A percentile compares a stretch with the other conserved stretches of the same genome.
These are phyloP conservation scores for Ophiognomonia clavigignenti-juglandacearum DNA, from an alignment of 2,329 filamentous ascomycete species.

Conservation along the genomic window DNA sequence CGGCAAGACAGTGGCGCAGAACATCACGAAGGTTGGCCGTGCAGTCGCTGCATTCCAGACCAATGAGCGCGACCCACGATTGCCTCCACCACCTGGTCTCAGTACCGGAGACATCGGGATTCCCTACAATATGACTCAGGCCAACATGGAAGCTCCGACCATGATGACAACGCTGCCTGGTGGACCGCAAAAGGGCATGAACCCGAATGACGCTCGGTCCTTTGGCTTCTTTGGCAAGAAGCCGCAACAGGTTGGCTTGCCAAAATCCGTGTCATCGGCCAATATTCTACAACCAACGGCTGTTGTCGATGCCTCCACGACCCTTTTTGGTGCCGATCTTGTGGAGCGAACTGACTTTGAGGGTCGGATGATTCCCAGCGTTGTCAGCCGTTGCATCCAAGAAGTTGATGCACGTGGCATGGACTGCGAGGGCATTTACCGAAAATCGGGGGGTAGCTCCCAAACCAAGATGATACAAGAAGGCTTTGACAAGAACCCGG, in stretches of 20 bases:
- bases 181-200: slow-evolving; percentile 22
- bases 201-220: slow-evolving; percentile 44
- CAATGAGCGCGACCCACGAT: slow-evolving; percentile 14
- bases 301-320: slow-evolving; percentile 48
- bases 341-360: slow-evolving; percentile 82
- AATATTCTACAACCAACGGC: slow-evolving; percentile 32
- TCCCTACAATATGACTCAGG: slow-evolving; percentile 65
- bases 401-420: slow-evolving; percentile 95
- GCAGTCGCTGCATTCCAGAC: slow-evolving; percentile 70
- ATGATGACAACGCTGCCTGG: slow-evolving; percentile 16
- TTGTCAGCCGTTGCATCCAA: slow-evolving; percentile 91
- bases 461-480: slow-evolving; percentile 88
- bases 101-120: slow-evolving; percentile 61
- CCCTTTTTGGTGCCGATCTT: slow-evolving; percentile 85
- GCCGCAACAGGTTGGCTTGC: slow-evolving; percentile 32
- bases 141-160: slow-evolving; percentile 45
- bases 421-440: slow-evolving; percentile 96
- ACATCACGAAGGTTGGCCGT: slow-evolving; percentile 89
- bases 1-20: slow-evolving; percentile 88
- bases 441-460: slow-evolving; percentile 90
- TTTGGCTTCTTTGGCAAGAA: slow-evolving; percentile 69
- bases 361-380: slow-evolving; percentile 79
- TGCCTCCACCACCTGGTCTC: slow-evolving; percentile 40
- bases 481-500: slow-evolving; percentile 80
- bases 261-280: slow-evolving; percentile 44